Conservation (phyloP, 2,329 filamentous ascomycete species). For the Fusarium zealandicum region DNA sequence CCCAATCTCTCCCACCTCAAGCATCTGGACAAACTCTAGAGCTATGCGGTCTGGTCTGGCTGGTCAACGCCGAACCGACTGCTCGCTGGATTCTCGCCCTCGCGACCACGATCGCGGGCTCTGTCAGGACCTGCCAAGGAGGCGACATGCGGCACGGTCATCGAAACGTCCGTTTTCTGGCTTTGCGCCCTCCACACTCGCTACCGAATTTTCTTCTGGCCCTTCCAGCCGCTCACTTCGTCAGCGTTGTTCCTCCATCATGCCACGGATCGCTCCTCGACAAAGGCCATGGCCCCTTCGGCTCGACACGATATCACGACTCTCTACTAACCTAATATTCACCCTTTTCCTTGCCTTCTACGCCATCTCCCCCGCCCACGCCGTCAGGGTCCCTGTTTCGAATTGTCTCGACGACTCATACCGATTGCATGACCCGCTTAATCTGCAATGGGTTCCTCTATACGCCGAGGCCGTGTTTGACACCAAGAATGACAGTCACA, state of each 20-base stretch:
- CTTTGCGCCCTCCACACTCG: constrained; percentile 31
- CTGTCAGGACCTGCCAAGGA: constrained; percentile 20
- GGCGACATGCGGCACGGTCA: constrained; percentile 35
- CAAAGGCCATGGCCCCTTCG: constrained; percentile 26
- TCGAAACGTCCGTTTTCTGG: constrained; percentile 24
- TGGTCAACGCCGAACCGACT: constrained; percentile 33
- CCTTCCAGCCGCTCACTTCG: constrained; percentile 8
- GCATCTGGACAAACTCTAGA: constrained; percentile 19
- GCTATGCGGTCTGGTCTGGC: constrained; percentile 38
- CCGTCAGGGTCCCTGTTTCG: constrained; percentile 77
- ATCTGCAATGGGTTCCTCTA: constrained; percentile 81
- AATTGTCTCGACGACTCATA: constrained; percentile 78
- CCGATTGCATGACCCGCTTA: constrained; percentile 61
- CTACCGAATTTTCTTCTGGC: constrained; percentile 19
- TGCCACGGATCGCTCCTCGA: constrained; percentile 21
- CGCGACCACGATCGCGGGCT: constrained; percentile 23
- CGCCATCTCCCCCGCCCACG: constrained; percentile 56
- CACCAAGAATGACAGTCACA: constrained; percentile 63
- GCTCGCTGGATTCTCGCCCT: constrained; percentile 25
- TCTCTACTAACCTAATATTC: constrained; percentile 44
- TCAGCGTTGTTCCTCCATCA: constrained; percentile 23
- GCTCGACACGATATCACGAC: constrained; percentile 23
- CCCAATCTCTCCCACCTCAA: constrained; percentile 12
- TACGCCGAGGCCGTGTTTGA: constrained; percentile 79
- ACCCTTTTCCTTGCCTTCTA: constrained; percentile 49